Evolutionary conservation across 1,284 basidiomycete species (phyloP), one percentile per base, ranked within the genome.

Genomic region (Ustilago vetiveriae): DNA sequence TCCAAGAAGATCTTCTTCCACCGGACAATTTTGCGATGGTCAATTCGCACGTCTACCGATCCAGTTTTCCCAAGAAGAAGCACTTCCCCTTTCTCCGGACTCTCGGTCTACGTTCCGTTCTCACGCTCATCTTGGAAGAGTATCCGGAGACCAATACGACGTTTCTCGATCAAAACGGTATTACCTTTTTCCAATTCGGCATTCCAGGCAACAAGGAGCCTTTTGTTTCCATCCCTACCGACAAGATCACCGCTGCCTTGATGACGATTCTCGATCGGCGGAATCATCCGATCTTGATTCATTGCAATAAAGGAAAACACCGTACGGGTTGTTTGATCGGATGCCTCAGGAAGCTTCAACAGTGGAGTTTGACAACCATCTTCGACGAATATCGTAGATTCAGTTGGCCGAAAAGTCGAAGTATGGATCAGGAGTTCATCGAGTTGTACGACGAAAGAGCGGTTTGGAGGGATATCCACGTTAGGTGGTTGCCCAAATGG

Each of bases 231-330:
- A 81, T 86, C 37, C 85, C 85, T 4, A 84, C 85, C 41, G 84
- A 86, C 62, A 86, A 86, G 51, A 85, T 87, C 60, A 83, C 84
- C 23, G 83, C 84, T 1, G 86, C 86, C 0, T 82, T 87, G 22
- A 80, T 82, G n/a, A 83, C 84, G 3, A 84, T 86, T 19, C 75
- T 86, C n/a, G 86, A 87, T 70, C 71, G 72, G 32, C 79, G 85
- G 4, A 87, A 87, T 68, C 85, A 86, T 57, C 86, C 86, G 1
- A 82, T 87, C 24, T 75, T 86, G 29, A 85, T 87, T 17, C 86
- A 87, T 69, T 87, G 86, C 80, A 87, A 87, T 80, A 86, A 86
- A 76, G 86, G 86, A 51, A 87, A 86, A 82, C 86, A 87, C 59
- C 83, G 86, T 2, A 87, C 86, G 1, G 86, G 86, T 1, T 86